Evolutionary conservation across 2,329 filamentous ascomycete species (phyloP).

Genomic region (Fusarium gaditjirri): DNA sequence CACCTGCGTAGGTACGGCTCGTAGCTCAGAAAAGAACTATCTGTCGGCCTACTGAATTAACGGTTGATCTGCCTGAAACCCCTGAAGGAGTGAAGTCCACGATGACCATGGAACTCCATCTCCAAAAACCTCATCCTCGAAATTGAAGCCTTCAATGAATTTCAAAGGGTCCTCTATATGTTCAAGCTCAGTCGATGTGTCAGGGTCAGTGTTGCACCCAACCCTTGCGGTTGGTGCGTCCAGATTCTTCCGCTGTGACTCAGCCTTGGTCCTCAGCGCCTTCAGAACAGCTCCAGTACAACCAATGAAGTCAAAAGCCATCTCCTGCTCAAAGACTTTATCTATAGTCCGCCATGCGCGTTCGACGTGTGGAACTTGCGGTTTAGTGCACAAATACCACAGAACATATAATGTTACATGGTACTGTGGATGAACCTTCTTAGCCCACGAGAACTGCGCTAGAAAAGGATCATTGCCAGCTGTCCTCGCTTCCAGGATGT

Average conservation of each 20-base stretch:
- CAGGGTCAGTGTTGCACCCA: fast-evolving
- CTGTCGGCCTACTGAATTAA: fast-evolving
- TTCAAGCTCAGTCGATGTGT: fast-evolving
- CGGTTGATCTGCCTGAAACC: neutral
- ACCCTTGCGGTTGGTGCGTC: fast-evolving
- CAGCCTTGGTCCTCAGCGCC: neutral
- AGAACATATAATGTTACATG: neutral
- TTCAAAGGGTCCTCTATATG: neutral
- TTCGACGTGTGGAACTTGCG: neutral
- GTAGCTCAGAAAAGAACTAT: fast-evolving
- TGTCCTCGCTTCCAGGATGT: neutral
- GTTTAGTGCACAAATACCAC: neutral
- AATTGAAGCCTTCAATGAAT: neutral
- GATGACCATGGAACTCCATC: neutral
- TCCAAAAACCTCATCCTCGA: neutral
- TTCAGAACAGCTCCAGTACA: neutral
- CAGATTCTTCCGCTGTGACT: neutral
- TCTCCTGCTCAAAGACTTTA: neutral
- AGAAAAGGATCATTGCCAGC: neutral
- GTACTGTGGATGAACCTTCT: neutral
- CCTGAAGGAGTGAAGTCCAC: neutral
- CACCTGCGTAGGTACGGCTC: fast-evolving
- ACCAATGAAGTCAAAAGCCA: neutral
- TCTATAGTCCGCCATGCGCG: neutral
- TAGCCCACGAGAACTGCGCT: neutral